Percentiles rank a stretch among this genome's conserved stretches.
Evolutionary conservation across 2,329 filamentous ascomycete genomes (phyloP).

Genomic region (Colletotrichum siamense): DNA sequence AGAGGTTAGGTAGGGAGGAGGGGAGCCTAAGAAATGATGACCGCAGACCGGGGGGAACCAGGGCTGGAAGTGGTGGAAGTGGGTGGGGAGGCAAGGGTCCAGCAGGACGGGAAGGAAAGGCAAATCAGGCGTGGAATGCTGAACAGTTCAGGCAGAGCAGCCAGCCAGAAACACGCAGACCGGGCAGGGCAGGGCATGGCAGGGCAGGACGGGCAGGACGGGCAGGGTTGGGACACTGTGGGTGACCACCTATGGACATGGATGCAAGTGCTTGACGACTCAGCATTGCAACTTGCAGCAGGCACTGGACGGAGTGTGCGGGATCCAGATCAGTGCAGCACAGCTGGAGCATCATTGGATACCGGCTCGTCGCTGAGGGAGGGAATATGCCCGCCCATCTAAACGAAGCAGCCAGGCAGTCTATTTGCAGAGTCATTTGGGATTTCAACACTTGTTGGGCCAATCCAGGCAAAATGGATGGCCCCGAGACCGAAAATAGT

Average conservation of each 20-base stretch:
- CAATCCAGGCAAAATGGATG: not conserved
- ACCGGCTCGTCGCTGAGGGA: not conserved
- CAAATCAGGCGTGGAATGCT: not conserved
- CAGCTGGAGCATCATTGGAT: not conserved
- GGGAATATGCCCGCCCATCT: not conserved
- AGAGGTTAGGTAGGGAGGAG: not conserved
- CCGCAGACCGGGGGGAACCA: constrained; percentile 3
- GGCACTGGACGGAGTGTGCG: not conserved
- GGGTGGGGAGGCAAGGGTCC: constrained; percentile 12
- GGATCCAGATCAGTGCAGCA: not conserved
- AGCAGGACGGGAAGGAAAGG: constrained; percentile 12
- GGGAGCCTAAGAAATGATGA: constrained; percentile 3
- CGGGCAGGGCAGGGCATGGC: not conserved
- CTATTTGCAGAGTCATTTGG: not conserved
- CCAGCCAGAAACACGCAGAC: not conserved
- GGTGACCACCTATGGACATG: not conserved
- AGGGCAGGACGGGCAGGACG: not conserved
- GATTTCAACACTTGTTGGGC: not conserved
- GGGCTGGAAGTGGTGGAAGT: constrained; percentile 5
- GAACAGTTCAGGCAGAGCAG: constrained; percentile 8
- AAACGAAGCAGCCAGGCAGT: not conserved
- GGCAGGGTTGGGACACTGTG: not conserved
- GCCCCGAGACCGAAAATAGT: not conserved
- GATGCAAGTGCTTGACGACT: constrained; percentile 2
- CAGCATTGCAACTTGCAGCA: not conserved